Evolutionary conservation across 192 early-diverging fungal species (phyloP).

Genomic region (Coemansia sp.): DNA sequence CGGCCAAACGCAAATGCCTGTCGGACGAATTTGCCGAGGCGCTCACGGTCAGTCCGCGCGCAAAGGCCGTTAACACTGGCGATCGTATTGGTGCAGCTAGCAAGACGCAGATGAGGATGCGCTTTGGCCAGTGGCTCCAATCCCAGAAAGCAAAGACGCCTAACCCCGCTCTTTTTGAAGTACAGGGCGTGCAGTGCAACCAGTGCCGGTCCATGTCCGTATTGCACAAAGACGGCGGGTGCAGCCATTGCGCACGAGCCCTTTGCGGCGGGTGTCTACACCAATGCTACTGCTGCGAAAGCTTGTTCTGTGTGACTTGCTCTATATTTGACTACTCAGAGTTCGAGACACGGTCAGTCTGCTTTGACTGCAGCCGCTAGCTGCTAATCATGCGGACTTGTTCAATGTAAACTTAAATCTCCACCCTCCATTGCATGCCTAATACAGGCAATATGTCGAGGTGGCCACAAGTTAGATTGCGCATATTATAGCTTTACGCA

Average conservation of each 20-base stretch:
- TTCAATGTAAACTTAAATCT: background rate
- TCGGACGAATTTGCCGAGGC: slow-evolving; percentile 10
- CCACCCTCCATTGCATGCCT: too few species aligned
- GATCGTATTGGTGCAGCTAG: slow-evolving; percentile 8
- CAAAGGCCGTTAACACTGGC: slow-evolving; percentile 30
- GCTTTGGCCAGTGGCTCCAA: slow-evolving; percentile 38
- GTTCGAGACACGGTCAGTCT: slow-evolving; percentile 40
- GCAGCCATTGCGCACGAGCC: slow-evolving; percentile 23
- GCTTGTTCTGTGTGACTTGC: slow-evolving; percentile 37
- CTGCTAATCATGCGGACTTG: background rate
- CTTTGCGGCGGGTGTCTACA: slow-evolving; percentile 26
- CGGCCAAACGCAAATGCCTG: slow-evolving; percentile 23
- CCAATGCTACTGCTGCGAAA: slow-evolving; percentile 31
- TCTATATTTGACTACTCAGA: slow-evolving; percentile 41
- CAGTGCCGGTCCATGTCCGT: slow-evolving; percentile 5
- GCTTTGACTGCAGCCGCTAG: slow-evolving; percentile 41
- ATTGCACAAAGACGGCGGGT: background rate
- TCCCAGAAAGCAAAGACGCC: slow-evolving; percentile 9
- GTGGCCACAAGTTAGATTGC: too few species aligned
- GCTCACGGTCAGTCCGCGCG: background rate
- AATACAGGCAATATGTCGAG: too few species aligned
- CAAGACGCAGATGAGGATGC: slow-evolving; percentile 40
- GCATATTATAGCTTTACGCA: too few species aligned
- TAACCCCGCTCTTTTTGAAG: background rate
- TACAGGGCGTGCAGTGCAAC: slow-evolving; percentile 8